These are phyloP conservation scores for Claviceps arundinis DNA, from an alignment of 2,329 filamentous ascomycete species.

Conservation along the genomic window DNA sequence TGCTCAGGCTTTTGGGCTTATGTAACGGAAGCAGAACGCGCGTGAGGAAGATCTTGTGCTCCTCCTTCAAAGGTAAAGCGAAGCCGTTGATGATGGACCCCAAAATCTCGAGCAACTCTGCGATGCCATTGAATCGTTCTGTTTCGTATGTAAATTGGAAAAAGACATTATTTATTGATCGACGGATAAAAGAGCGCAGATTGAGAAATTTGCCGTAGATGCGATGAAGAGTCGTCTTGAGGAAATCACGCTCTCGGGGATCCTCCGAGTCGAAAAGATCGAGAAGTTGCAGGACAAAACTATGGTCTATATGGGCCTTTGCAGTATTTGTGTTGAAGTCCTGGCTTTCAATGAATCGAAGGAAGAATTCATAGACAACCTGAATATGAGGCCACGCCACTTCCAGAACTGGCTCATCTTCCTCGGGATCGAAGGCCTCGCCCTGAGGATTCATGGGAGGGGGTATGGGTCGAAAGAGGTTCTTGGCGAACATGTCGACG, in stretches of 20 bases:
- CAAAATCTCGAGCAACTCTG: constrained; percentile 88
- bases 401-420: constrained; percentile 94
- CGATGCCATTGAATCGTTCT: constrained; percentile 95
- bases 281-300: constrained; percentile 91
- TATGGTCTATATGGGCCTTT: constrained; percentile 96
- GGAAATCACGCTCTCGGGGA: constrained; percentile 86
- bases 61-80: constrained; percentile 88
- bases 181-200: constrained; percentile 86
- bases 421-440: constrained; percentile 95
- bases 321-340: constrained; percentile 99
- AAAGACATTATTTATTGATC: constrained; percentile 99
- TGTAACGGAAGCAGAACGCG: constrained; percentile 85
- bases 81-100: constrained; percentile 99
- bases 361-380: constrained; percentile 98
- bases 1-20: constrained; percentile 98
- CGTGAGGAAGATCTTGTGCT: constrained; percentile 96
- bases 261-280: constrained; percentile 98
- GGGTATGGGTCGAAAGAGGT: constrained; percentile 91
- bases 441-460: constrained; percentile 96
- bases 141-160: constrained; percentile 99
- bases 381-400: constrained; percentile 99
- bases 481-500: constrained; percentile 99
- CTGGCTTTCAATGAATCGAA: constrained; percentile 97
- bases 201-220: constrained; percentile 99
- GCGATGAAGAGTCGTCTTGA: constrained; percentile 93